Percentiles rank a stretch among this genome's conserved stretches.
phyloP scores from a whole-genome alignment of 1,284 basidiomycete species.

The Ustilago xerochloae region DNA sequence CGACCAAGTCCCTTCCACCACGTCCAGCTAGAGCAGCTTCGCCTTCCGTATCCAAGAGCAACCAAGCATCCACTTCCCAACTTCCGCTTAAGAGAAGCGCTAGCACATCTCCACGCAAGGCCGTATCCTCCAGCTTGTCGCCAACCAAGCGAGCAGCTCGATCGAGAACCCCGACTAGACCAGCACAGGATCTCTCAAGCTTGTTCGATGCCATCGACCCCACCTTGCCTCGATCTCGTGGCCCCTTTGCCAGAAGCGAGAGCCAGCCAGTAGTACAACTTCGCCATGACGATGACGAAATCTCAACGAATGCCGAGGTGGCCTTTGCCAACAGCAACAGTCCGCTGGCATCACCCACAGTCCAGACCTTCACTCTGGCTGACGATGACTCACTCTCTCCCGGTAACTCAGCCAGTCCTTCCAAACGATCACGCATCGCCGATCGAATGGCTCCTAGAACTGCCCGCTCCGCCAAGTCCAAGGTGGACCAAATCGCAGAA shows the following conservation, averaged over 20 bases:
- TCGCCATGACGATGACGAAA: conserved; percentile 2
- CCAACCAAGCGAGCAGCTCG: conserved; percentile 29
- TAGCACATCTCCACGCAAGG: conserved; percentile 37
- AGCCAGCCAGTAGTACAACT: conserved; percentile 27
- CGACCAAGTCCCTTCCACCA: conserved; percentile 25
- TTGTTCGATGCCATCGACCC: conserved; percentile 44
- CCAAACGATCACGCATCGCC: conserved; percentile 36
- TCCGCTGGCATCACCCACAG: conserved; percentile 23
- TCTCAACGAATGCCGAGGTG: neutral
- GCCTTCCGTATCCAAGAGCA: conserved; percentile 14
- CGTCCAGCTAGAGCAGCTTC: conserved; percentile 29
- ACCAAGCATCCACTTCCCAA: neutral
- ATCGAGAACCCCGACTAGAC: conserved; percentile 35
- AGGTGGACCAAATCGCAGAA: conserved; percentile 12
- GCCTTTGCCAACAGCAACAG: conserved; percentile 14
- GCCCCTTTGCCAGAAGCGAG: conserved; percentile 39
- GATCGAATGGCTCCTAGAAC: conserved; percentile 43
- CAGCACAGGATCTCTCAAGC: conserved; percentile 38
- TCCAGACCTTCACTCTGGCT: neutral
- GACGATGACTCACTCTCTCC: conserved; percentile 10
- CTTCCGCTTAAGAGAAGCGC: conserved; percentile 28
- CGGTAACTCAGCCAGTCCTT: conserved; percentile 25
- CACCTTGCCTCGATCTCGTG: conserved; percentile 16
- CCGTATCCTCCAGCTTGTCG: conserved; percentile 3
- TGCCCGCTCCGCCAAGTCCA: conserved; percentile 18